These are phyloP conservation scores for Exophiala xenobiotica DNA, from an alignment of 2,329 filamentous ascomycete genomes.

Conservation along the genomic window DNA sequence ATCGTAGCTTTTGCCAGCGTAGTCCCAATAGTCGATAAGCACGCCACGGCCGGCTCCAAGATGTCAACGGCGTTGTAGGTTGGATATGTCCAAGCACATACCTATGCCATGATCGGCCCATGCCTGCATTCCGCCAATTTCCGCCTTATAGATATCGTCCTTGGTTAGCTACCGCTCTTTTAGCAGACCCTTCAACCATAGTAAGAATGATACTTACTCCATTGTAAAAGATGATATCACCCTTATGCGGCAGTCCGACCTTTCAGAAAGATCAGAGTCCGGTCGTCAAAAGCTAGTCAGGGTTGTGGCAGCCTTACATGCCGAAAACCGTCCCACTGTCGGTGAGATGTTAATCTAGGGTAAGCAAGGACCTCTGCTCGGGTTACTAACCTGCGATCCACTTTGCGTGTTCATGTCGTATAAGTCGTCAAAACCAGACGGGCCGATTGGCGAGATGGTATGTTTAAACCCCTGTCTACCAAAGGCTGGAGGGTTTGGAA, in stretches of 20 bases:
- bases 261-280: neutral
- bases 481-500: slow-evolving; percentile 53
- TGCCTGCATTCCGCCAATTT: neutral
- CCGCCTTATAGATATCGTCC: neutral
- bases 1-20: slow-evolving; percentile 50
- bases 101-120: slow-evolving; percentile 9
- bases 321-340: slow-evolving; percentile 49
- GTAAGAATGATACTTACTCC: neutral
- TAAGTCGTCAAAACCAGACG: slow-evolving; percentile 42
- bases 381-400: slow-evolving; percentile 34
- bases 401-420: slow-evolving; percentile 49
- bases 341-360: neutral
- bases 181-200: neutral
- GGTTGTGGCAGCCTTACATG: slow-evolving; percentile 37
- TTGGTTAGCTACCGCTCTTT: neutral
- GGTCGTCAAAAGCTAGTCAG: neutral
- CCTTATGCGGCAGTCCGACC: slow-evolving; percentile 1
- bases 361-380: neutral
- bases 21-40: slow-evolving; percentile 43
- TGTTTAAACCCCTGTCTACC: slow-evolving; percentile 53
- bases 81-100: neutral
- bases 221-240: slow-evolving; percentile 9
- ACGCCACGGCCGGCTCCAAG: slow-evolving; percentile 36
- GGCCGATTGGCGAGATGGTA: slow-evolving; percentile 47
- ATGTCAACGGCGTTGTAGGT: neutral